phyloP scores from a whole-genome alignment of 148 eudicot species.

The Persicaria tinctoria region DNA sequence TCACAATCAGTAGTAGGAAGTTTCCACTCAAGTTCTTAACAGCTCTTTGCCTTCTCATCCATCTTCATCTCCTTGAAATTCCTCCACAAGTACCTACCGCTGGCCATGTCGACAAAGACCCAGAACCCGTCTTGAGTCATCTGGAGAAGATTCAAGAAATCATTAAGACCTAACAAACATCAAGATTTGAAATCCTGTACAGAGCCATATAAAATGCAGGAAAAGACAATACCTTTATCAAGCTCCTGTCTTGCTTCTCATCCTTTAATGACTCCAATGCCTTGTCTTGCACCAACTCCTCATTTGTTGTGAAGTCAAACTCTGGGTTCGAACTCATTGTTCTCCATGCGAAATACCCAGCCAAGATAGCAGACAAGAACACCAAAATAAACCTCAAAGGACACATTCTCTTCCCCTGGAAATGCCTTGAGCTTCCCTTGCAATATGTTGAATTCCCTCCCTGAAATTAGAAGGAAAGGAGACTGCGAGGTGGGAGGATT shows the following conservation, averaged over 20 bases:
- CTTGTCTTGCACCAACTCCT: conserved; percentile 1
- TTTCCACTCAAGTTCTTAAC: background rate
- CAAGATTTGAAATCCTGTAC: background rate
- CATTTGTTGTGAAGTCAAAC: background rate
- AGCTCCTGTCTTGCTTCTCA: conserved; percentile 3
- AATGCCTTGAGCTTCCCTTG: background rate
- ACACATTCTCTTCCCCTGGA: conserved; percentile 5
- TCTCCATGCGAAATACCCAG: conserved; percentile 14
- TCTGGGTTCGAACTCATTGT: background rate
- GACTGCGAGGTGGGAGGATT: background rate
- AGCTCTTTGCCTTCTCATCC: conserved; percentile 5
- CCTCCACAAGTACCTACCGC: conserved; percentile 13
- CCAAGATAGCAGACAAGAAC: conserved; percentile 10
- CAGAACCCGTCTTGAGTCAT: conserved; percentile 11
- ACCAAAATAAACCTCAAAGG: conserved; percentile 13
- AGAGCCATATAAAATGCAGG: background rate
- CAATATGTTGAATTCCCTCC: background rate
- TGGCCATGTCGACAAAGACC: conserved; percentile 14
- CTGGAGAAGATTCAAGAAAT: conserved; percentile 8
- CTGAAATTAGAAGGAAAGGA: background rate
- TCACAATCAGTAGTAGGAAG: background rate
- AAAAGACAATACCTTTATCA: background rate
- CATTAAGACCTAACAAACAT: background rate
- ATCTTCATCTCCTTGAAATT: conserved; percentile 12
- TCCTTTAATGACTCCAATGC: background rate